Evolutionary conservation across 2,329 filamentous ascomycete genomes (phyloP).

Genomic region (Calonectria honghensis): DNA sequence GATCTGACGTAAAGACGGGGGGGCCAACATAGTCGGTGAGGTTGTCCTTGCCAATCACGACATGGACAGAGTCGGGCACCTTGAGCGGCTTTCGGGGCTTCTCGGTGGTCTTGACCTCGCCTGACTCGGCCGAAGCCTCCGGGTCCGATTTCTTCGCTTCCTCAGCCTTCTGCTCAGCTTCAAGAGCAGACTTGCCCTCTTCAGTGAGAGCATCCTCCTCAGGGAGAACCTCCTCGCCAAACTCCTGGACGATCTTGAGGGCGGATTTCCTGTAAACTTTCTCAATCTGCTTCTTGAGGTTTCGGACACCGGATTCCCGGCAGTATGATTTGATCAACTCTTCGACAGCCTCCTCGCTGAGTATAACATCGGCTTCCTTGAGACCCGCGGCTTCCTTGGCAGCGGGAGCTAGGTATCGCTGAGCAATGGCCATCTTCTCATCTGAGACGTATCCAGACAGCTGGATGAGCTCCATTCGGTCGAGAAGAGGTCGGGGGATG

Average conservation of each 20-base stretch:
- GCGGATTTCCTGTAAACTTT: slow-evolving; percentile 99
- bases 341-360: slow-evolving; percentile 91
- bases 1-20: slow-evolving; percentile 95
- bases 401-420: slow-evolving; percentile 92
- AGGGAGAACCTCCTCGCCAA: slow-evolving; percentile 88
- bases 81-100: slow-evolving; percentile 84
- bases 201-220: slow-evolving; percentile 89
- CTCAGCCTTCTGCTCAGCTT: slow-evolving; percentile 81
- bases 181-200: slow-evolving; percentile 86
- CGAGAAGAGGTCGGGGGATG: slow-evolving; percentile 92
- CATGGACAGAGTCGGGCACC: slow-evolving; percentile 90
- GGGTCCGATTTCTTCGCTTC: slow-evolving; percentile 57
- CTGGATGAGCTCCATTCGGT: slow-evolving; percentile 98
- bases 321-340: slow-evolving; percentile 99
- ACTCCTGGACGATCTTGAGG: slow-evolving; percentile 95
- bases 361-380: slow-evolving; percentile 91
- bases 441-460: slow-evolving; percentile 97
- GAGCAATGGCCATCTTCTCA: slow-evolving; percentile 99
- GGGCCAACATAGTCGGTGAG: slow-evolving; percentile 98
- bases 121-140: slow-evolving; percentile 57
- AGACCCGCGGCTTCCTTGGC: slow-evolving; percentile 96
- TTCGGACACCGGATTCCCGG: slow-evolving; percentile 96
- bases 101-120: slow-evolving; percentile 71
- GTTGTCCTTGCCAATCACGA: slow-evolving; percentile 90
- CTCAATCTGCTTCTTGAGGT: slow-evolving; percentile 99